Conservation (phyloP, 352 stramenopile species). For the Thalassiosira delicatula region DNA sequence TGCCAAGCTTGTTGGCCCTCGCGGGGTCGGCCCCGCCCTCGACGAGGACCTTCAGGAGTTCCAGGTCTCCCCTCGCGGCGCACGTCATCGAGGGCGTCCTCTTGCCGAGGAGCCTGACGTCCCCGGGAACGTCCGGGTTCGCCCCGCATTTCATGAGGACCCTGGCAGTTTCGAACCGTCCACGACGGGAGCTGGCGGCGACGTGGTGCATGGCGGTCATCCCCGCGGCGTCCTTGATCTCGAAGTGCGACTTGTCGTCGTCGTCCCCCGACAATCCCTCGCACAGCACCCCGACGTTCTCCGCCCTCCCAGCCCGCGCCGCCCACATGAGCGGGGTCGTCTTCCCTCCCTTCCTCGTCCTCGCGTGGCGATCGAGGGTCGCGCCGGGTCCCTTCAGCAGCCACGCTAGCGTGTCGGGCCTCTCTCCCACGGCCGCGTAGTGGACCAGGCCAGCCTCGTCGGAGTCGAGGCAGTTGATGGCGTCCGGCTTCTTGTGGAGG, state of each 20-base stretch:
- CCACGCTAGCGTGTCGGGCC: background rate
- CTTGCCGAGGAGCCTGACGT: background rate
- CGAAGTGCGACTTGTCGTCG: background rate
- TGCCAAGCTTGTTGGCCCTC: background rate
- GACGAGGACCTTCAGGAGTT: background rate
- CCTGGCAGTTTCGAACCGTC: background rate
- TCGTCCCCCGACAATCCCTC: background rate
- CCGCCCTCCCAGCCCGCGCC: background rate
- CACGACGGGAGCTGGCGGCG: background rate
- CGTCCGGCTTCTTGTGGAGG: background rate
- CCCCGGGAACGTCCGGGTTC: background rate
- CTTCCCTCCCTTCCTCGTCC: background rate
- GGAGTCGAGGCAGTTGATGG: background rate
- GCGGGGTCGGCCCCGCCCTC: background rate
- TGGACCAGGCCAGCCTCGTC: background rate
- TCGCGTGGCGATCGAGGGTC: background rate
- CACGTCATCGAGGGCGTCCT: background rate
- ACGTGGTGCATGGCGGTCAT: background rate
- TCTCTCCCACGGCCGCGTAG: background rate
- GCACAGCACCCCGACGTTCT: background rate
- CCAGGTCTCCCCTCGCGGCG: background rate
- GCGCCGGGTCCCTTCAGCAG: background rate
- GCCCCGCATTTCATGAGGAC: background rate
- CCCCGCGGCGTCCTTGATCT: background rate
- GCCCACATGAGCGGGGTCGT: background rate